Conservation (phyloP, 2,329 filamentous ascomycete genomes). For the Botrytis sinoallii region DNA sequence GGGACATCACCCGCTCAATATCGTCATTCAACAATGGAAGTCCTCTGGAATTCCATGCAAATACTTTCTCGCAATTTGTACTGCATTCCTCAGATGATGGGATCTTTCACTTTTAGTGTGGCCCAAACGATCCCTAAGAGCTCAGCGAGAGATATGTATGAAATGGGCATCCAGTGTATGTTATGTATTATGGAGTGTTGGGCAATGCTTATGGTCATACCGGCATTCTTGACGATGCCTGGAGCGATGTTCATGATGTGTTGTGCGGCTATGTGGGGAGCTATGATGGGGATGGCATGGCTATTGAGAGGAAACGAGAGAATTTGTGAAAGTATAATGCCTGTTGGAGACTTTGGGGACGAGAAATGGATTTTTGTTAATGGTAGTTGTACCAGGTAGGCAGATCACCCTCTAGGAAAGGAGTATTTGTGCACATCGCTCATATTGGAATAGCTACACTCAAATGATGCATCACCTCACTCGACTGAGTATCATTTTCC, state of each 20-base stretch:
- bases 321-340: conserved; percentile 10
- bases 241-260: conserved; percentile 17
- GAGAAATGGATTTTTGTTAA: conserved; percentile 26
- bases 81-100: conserved; percentile 20
- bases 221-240: conserved; percentile 22
- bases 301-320: conserved; percentile 19
- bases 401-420: not conserved
- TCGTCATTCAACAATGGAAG: conserved; percentile 14
- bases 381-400: conserved; percentile 25
- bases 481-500: conserved; percentile 66
- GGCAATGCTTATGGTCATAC: conserved; percentile 16
- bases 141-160: conserved; percentile 15
- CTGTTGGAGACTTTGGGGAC: conserved; percentile 17
- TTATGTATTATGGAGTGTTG: conserved; percentile 22
- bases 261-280: conserved; percentile 5
- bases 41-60: conserved; percentile 11
- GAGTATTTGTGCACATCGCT: not conserved
- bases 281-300: conserved; percentile 18
- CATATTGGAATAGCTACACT: conserved; percentile 43
- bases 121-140: not conserved
- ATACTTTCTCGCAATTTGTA: conserved; percentile 20
- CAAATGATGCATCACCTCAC: conserved; percentile 69
- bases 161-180: conserved; percentile 20
- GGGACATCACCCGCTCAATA: conserved; percentile 22
- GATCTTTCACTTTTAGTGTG: conserved; percentile 11